Evolutionary conservation across 2,329 filamentous ascomycete species (phyloP).

Genomic region (Zasmidium citrigriseum): DNA sequence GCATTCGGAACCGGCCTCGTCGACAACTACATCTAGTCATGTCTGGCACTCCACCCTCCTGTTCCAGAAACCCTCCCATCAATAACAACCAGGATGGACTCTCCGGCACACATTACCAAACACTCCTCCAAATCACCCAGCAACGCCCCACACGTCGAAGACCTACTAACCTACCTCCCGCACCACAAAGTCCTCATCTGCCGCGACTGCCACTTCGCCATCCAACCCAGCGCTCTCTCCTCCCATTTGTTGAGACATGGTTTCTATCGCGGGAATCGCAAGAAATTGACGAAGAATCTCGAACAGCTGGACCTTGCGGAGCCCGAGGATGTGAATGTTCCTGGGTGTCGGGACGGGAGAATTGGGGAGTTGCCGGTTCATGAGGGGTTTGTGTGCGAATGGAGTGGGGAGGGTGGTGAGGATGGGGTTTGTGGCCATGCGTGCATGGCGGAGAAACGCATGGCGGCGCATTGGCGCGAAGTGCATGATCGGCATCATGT

Average conservation of each 20-base stretch:
- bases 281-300: background rate
- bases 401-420: background rate
- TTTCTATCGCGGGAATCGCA: background rate
- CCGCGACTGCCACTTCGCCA: background rate
- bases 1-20: too few relatives aligned
- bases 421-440: background rate
- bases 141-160: background rate
- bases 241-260: background rate
- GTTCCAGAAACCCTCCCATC: too few relatives aligned
- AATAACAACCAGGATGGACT: background rate
- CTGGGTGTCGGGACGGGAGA: background rate
- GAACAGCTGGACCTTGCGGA: background rate
- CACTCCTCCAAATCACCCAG: background rate
- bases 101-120: background rate
- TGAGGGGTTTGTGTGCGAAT: background rate
- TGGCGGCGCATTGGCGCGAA: background rate
- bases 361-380: background rate
- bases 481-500: background rate
- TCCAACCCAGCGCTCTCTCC: background rate
- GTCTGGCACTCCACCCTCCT: too few relatives aligned
- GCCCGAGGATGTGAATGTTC: background rate
- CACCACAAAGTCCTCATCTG: background rate
- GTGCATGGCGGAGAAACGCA: background rate
- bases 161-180: background rate
- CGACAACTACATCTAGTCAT: too few relatives aligned